Evolutionary conservation across 78 protist genomes (phyloP).

Genomic region (Thecamonas trahens): DNA sequence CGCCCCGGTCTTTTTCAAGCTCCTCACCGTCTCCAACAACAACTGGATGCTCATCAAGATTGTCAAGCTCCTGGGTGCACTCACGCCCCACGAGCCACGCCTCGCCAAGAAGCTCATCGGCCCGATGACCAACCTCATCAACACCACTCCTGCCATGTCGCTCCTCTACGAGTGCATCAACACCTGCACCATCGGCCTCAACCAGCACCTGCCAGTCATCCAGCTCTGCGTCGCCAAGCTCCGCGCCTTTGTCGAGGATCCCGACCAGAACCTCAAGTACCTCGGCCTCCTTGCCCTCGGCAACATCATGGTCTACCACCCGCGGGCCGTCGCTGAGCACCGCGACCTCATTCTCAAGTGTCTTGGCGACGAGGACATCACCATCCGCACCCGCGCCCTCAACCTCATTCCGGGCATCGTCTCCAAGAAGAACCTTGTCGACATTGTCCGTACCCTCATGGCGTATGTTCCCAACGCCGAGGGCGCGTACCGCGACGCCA

Average conservation of each 20-base stretch:
- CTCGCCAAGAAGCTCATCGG: constrained; percentile 81
- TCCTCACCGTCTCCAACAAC: constrained; percentile 63
- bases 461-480: constrained; percentile 47
- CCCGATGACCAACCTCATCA: constrained; percentile 82
- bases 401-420: constrained; percentile 81
- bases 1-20: constrained; percentile 80
- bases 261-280: constrained; percentile 92
- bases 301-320: constrained; percentile 67
- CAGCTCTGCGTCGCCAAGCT: constrained; percentile 77
- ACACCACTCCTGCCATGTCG: constrained; percentile 78
- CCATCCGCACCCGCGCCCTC: constrained; percentile 86
- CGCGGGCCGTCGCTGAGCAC: constrained; percentile 64
- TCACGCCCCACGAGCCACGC: constrained; percentile 87
- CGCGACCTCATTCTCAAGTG: constrained; percentile 61
- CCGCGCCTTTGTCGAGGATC: constrained; percentile 73
- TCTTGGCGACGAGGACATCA: constrained; percentile 77
- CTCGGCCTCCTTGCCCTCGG: constrained; percentile 81
- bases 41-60: constrained; percentile 95
- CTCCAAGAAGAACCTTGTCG: constrained; percentile 68
- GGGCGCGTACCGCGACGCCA: constrained; percentile 48
- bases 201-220: constrained; percentile 37
- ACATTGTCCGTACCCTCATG: constrained; percentile 59
- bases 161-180: constrained; percentile 84
- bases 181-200: constrained; percentile 35
- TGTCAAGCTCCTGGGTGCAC: constrained; percentile 76